Evolutionary conservation across 495 filamentous ascomycete genomes (phyloP).

Genomic region (Tuber umbilicatum): DNA sequence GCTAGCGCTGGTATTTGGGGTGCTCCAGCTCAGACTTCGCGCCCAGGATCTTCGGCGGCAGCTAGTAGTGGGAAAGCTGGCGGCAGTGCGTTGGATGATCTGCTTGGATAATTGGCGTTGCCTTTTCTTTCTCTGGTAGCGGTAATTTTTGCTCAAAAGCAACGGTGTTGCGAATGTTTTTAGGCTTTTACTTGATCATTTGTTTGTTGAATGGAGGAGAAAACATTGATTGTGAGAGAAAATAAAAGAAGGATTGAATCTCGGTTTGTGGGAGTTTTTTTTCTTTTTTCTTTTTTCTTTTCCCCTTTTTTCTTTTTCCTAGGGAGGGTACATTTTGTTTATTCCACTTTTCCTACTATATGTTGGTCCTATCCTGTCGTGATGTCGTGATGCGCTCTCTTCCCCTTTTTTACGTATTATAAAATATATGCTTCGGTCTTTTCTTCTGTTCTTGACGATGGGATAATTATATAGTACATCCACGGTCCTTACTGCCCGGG

Average conservation of each 20-base stretch:
- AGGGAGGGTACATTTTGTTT: neutral
- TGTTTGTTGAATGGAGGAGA: neutral
- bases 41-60: conserved; percentile 40
- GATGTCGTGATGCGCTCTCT: neutral
- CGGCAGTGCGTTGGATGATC: conserved; percentile 55
- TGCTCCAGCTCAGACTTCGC: conserved; percentile 44
- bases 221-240: neutral
- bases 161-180: neutral
- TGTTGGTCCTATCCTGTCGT: neutral
- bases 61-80: conserved; percentile 39
- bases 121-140: conserved; percentile 14
- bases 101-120: conserved; percentile 51
- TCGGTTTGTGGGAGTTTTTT: neutral
- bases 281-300: conserved; percentile 8
- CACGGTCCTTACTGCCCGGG: neutral
- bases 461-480: neutral
- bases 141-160: conserved; percentile 4
- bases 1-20: conserved; percentile 93
- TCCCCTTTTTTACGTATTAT: neutral
- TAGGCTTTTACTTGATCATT: neutral
- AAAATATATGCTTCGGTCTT: neutral
- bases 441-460: neutral
- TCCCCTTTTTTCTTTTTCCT: neutral
- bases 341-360: neutral
- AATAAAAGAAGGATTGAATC: neutral